Evolutionary conservation across 192 early-diverging fungal species (phyloP).

Genomic region (Backusella parvicylindrica): DNA sequence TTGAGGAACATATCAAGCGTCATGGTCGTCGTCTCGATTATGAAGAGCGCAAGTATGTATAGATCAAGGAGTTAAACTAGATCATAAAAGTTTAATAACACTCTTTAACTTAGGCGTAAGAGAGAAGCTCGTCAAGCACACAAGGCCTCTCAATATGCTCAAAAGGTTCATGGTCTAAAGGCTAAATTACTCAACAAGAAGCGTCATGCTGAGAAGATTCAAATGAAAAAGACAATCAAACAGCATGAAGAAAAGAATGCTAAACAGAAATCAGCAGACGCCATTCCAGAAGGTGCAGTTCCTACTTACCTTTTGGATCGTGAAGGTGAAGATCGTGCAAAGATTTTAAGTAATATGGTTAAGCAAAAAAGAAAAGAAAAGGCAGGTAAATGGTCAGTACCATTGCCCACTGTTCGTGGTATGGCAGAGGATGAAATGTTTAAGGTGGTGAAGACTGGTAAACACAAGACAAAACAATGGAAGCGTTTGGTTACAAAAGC

Average conservation of each 20-base stretch:
- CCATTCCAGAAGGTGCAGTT: constrained; percentile 93
- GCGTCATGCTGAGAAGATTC: constrained; percentile 96
- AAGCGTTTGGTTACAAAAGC: constrained; percentile 99
- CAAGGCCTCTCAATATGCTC: constrained; percentile 87
- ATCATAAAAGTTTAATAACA: background rate
- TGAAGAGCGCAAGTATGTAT: constrained; percentile 81
- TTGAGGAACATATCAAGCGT: constrained; percentile 96
- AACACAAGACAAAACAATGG: constrained; percentile 92
- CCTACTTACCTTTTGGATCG: constrained; percentile 97
- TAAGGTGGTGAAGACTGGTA: constrained; percentile 95
- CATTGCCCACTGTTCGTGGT: constrained; percentile 96
- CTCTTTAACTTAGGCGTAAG: constrained; percentile 71
- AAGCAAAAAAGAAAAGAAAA: constrained; percentile 99
- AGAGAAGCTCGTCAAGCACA: constrained; percentile 90
- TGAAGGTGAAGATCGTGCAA: constrained; percentile 95
- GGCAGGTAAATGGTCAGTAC: constrained; percentile 97
- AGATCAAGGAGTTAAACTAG: background rate
- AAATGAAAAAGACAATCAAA: constrained; percentile 99
- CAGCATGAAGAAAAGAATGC: constrained; percentile 96
- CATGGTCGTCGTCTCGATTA: constrained; percentile 95
- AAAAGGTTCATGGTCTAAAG: constrained; percentile 96
- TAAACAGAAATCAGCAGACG: constrained; percentile 89
- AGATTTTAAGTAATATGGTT: constrained; percentile 98
- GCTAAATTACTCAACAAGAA: constrained; percentile 99
- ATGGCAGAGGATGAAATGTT: constrained; percentile 99